phyloP scores from a whole-genome alignment of 257 asterid genomes.

The Craterostigma plantagineum region DNA sequence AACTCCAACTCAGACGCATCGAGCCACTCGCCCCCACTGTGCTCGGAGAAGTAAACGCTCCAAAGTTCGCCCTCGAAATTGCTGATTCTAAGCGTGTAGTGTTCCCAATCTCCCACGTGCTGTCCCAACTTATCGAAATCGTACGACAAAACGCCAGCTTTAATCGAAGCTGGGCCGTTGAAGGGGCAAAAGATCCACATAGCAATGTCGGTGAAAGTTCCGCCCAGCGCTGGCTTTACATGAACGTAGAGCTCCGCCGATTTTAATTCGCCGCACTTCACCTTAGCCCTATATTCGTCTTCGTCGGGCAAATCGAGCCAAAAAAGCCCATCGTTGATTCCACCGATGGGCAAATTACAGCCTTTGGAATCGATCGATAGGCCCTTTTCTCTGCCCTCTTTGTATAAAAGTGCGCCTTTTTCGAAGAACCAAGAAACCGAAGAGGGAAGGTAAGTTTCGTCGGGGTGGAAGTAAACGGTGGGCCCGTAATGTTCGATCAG shows the following conservation, averaged over 20 bases:
- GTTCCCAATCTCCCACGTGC: conserved; percentile 98
- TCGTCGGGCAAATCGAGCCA: conserved; percentile 78
- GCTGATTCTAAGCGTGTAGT: conserved; percentile 68
- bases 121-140: conserved; percentile 48
- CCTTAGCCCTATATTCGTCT: conserved; percentile 18
- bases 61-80: conserved; percentile 80
- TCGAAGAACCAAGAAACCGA: conserved; percentile 78
- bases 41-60: conserved; percentile 82
- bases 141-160: neutral
- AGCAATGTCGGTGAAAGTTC: conserved; percentile 71
- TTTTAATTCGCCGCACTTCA: conserved; percentile 50
- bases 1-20: conserved; percentile 61
- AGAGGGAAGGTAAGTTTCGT: conserved; percentile 64
- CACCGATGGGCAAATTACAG: conserved; percentile 60
- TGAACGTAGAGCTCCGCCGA: conserved; percentile 69
- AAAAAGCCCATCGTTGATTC: conserved; percentile 53
- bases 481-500: conserved; percentile 75
- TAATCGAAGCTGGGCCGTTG: conserved; percentile 3
- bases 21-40: conserved; percentile 89
- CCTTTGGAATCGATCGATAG: conserved; percentile 44
- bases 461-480: conserved; percentile 66
- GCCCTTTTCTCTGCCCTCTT: conserved; percentile 15
- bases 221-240: conserved; percentile 78
- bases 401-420: conserved; percentile 54
- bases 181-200: conserved; percentile 42